Conservation (phyloP, 1,284 basidiomycete species). For the Pholiota adiposa region DNA sequence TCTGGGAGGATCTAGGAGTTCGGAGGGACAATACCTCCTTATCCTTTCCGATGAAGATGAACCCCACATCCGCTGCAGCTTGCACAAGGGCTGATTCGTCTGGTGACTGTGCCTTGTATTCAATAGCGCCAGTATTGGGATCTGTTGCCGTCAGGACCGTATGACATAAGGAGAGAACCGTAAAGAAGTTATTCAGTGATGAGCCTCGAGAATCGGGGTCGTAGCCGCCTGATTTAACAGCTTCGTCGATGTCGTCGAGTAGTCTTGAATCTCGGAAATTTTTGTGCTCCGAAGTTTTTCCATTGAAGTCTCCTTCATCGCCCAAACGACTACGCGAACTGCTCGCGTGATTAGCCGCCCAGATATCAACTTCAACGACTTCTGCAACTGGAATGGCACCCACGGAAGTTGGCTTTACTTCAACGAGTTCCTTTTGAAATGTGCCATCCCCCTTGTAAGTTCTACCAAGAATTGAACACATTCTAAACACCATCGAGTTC, state of each 20-base stretch:
- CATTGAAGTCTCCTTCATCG: not conserved
- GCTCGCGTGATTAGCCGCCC: constrained; percentile 39
- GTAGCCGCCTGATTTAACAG: not conserved
- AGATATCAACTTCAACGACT: constrained; percentile 16
- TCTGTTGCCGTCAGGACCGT: constrained; percentile 86
- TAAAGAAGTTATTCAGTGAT: constrained; percentile 89
- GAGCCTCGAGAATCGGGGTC: constrained; percentile 55
- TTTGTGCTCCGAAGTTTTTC: not conserved
- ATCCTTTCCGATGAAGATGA: constrained; percentile 90
- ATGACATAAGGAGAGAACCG: constrained; percentile 93
- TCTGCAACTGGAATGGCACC: constrained; percentile 9
- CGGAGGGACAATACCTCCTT: constrained; percentile 77
- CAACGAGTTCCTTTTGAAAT: constrained; percentile 23
- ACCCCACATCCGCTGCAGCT: constrained; percentile 95
- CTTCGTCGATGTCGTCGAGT: constrained; percentile 19
- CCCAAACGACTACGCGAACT: constrained; percentile 15
- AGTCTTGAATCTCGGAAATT: constrained; percentile 17
- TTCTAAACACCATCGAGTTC: constrained; percentile 96
- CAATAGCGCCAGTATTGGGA: constrained; percentile 70
- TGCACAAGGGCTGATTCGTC: constrained; percentile 98
- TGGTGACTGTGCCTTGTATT: constrained; percentile 96
- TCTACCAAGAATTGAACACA: constrained; percentile 89
- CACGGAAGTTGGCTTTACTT: constrained; percentile 14
- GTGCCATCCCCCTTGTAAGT: constrained; percentile 72
- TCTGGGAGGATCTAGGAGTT: constrained; percentile 58